phyloP scores from a whole-genome alignment of 495 filamentous ascomycete genomes.

The Talaromyces trachyspermus region DNA sequence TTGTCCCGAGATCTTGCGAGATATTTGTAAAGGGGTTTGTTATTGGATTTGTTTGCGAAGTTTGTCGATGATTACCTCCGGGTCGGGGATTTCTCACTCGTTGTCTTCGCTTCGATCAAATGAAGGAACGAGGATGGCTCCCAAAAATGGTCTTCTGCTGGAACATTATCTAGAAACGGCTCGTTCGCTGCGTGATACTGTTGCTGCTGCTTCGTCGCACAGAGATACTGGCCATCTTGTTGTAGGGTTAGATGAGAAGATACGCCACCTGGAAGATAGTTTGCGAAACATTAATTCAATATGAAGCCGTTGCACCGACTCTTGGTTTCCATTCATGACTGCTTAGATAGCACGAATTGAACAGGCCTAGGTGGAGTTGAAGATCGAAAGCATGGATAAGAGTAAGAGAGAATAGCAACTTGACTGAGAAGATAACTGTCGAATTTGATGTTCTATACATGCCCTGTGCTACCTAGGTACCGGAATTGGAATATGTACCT shows the following conservation, averaged over 20 bases:
- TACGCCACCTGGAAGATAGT: no score
- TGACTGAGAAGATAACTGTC: no score
- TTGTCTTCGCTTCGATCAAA: not conserved
- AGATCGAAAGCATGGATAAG: no score
- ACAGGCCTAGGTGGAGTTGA: no score
- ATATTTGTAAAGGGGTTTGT: not conserved
- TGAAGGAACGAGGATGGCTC: not conserved
- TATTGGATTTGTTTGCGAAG: not conserved
- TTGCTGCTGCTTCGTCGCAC: not conserved
- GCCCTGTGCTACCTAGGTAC: no score
- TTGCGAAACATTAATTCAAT: no score
- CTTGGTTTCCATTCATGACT: no score
- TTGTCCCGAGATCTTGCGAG: not conserved
- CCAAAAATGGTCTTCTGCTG: not conserved
- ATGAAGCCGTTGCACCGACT: no score
- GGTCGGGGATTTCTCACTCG: not conserved
- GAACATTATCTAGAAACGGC: not conserved
- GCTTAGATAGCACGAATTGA: no score
- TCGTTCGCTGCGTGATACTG: not conserved
- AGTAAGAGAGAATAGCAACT: no score
- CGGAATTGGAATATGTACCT: no score
- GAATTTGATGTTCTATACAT: no score
- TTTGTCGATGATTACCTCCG: not conserved
- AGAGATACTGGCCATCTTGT: not conserved
- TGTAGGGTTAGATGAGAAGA: not conserved